phyloP scores from a whole-genome alignment of 2,329 filamentous ascomycete species.

The Penicillium paneum region DNA sequence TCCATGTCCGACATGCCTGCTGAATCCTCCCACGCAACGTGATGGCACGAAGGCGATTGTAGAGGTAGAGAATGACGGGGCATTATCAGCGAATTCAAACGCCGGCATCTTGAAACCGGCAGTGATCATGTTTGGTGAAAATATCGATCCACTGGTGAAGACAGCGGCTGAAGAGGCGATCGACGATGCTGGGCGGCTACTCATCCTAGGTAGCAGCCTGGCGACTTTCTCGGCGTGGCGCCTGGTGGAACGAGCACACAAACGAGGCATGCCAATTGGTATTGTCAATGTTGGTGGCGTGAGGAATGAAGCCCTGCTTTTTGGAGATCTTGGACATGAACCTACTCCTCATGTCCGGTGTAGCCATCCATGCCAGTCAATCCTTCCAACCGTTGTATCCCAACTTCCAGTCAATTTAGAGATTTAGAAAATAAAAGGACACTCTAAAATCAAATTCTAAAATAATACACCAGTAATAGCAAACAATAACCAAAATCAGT shows the following conservation, averaged over 20 bases:
- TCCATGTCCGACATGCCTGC: conserved; percentile 76
- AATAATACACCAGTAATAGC: neutral
- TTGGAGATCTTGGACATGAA: conserved; percentile 29
- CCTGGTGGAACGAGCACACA: conserved; percentile 76
- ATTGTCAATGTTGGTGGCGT: conserved; percentile 70
- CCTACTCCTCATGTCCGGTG: conserved; percentile 39
- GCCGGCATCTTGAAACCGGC: conserved; percentile 87
- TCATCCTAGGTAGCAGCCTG: conserved; percentile 83
- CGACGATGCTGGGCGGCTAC: conserved; percentile 68
- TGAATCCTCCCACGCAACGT: conserved; percentile 55
- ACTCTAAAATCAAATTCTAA: neutral
- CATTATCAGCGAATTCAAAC: conserved; percentile 63
- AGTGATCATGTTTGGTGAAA: conserved; percentile 96
- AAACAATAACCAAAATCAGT: neutral
- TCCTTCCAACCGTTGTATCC: conserved; percentile 42
- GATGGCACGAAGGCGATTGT: conserved; percentile 60
- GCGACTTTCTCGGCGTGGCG: conserved; percentile 96
- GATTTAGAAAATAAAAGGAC: neutral
- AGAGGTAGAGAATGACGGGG: conserved; percentile 73
- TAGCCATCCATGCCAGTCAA: conserved; percentile 41
- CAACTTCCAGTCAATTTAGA: conserved; percentile 23
- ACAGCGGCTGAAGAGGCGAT: conserved; percentile 73
- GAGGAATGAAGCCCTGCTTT: conserved; percentile 45
- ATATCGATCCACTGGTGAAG: conserved; percentile 68
- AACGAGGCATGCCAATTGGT: conserved; percentile 78